These are phyloP conservation scores for Rosa rugosa DNA, from an alignment of 306 rosid species.

Conservation along the genomic window DNA sequence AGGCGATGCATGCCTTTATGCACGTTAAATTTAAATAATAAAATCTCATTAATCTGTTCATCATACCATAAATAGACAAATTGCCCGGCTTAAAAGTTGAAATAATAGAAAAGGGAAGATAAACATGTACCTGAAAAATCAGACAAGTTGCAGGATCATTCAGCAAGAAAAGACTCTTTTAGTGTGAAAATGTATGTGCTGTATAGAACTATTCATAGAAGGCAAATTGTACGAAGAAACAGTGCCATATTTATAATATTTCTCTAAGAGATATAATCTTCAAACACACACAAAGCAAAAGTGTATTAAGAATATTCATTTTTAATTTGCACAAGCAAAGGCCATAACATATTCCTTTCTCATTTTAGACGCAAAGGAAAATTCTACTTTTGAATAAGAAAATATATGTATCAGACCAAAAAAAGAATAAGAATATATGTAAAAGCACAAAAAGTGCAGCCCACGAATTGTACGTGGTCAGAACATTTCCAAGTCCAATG, in stretches of 20 bases:
- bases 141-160: not conserved
- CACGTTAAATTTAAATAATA: too few species aligned
- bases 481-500: too few species aligned
- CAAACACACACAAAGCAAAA: not conserved
- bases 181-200: not conserved
- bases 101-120: not conserved
- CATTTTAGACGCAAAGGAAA: not conserved
- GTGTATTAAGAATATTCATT: not conserved
- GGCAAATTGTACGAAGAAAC: too few species aligned
- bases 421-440: not conserved
- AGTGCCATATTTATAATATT: not conserved
- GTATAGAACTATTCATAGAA: not conserved
- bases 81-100: not conserved
- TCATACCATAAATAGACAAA: not conserved
- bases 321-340: not conserved
- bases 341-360: not conserved
- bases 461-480: too few species aligned
- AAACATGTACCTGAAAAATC: not conserved
- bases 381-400: not conserved
- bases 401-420: too few species aligned
- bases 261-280: not conserved
- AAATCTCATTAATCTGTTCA: too few species aligned
- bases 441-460: not conserved
- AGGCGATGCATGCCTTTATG: too few species aligned
- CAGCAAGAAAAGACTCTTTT: not conserved